Conservation (phyloP, 768 basidiomycete genomes). For the Dentipellis fragilis region DNA sequence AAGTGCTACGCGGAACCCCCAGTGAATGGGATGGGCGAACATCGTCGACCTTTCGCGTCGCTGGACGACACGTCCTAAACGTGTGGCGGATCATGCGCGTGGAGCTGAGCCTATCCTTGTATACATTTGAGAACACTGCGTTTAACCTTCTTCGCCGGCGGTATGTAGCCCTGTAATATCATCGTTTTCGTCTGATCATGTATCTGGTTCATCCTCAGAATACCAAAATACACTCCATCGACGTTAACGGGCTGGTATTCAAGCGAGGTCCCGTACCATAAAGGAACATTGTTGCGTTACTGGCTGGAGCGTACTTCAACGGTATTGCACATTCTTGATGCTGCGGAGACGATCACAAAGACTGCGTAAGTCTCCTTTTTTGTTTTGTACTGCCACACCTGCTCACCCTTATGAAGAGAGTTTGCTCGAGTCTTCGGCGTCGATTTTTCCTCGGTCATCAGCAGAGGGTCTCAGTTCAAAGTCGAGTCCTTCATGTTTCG, state of each 20-base stretch:
- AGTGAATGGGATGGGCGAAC: conserved; percentile 68
- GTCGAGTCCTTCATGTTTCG: conserved; percentile 99
- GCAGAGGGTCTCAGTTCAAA: conserved; percentile 95
- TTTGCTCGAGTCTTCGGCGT: conserved; percentile 96
- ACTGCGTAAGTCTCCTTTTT: conserved; percentile 57
- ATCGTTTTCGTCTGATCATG: background rate
- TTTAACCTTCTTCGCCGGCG: conserved; percentile 72
- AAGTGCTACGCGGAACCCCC: conserved; percentile 23
- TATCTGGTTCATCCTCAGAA: conserved; percentile 2
- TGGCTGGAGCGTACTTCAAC: conserved; percentile 53
- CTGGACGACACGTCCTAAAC: conserved; percentile 87
- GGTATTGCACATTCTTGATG: conserved; percentile 73
- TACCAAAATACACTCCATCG: conserved; percentile 9
- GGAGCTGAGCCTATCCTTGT: conserved; percentile 66
- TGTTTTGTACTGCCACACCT: background rate
- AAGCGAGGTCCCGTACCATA: conserved; percentile 53
- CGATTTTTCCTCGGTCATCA: conserved; percentile 93
- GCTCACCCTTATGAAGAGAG: conserved; percentile 44
- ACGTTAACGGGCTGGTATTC: conserved; percentile 54
- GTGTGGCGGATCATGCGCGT: conserved; percentile 87
- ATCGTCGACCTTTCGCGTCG: conserved; percentile 73
- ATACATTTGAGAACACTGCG: conserved; percentile 84
- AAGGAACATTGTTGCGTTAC: conserved; percentile 48
- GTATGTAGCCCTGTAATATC: conserved; percentile 29
- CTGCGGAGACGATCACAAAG: conserved; percentile 75